phyloP scores from a whole-genome alignment of 495 filamentous ascomycete species.

The Hypoxylon intermedium region DNA sequence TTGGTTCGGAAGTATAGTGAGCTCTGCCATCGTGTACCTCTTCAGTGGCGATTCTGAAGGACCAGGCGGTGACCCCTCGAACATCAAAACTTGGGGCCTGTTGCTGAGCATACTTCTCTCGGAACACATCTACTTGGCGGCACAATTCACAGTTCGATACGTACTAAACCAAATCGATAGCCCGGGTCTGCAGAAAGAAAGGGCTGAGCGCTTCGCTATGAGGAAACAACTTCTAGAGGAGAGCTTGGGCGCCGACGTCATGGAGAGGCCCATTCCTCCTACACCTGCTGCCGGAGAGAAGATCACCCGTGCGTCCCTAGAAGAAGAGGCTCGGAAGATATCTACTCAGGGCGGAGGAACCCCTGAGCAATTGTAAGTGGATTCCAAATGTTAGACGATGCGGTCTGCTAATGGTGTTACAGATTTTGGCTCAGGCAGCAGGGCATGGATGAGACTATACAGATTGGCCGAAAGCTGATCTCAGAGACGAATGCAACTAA shows the following conservation, averaged over 20 bases:
- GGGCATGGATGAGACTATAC: constrained; percentile 48
- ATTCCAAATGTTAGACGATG: background rate
- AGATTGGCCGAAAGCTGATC: constrained; percentile 45
- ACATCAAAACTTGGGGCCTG: constrained; percentile 80
- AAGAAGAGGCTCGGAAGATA: constrained; percentile 72
- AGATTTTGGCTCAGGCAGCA: constrained; percentile 53
- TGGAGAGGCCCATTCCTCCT: constrained; percentile 44
- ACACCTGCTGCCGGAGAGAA: constrained; percentile 52
- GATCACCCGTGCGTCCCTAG: constrained; percentile 56
- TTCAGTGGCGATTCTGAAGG: constrained; percentile 71
- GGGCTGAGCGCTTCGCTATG: constrained; percentile 73
- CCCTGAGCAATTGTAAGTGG: constrained; percentile 61
- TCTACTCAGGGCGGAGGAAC: constrained; percentile 56
- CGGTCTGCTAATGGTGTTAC: constrained; percentile 11
- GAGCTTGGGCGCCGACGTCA: constrained; percentile 56
- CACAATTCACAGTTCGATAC: constrained; percentile 71
- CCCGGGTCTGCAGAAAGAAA: constrained; percentile 82
- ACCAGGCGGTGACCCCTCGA: constrained; percentile 61
- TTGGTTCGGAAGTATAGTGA: constrained; percentile 89
- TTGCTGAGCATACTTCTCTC: constrained; percentile 84
- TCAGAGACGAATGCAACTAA: constrained; percentile 23
- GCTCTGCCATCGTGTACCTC: constrained; percentile 83
- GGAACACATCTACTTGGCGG: constrained; percentile 83
- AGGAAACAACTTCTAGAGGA: constrained; percentile 76
- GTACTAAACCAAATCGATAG: constrained; percentile 82